These are phyloP conservation scores for Stachybotrys chartarum DNA, from an alignment of 2,329 filamentous ascomycete species.

Conservation along the genomic window DNA sequence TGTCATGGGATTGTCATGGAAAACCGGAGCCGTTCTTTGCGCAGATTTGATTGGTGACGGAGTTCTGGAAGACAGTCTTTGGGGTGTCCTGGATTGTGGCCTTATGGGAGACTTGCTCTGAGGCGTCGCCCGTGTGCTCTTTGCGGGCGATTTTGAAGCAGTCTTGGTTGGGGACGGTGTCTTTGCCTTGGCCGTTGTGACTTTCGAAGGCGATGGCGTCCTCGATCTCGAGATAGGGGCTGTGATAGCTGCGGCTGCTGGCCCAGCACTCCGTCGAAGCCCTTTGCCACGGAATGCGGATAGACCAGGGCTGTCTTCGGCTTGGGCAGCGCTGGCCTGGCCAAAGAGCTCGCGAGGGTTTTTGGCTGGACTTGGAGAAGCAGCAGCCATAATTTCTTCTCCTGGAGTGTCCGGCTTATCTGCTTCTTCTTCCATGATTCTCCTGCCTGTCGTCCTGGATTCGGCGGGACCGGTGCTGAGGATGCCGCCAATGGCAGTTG, in stretches of 20 bases:
- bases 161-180: constrained; percentile 10
- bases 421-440: constrained; percentile 52
- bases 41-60: constrained; percentile 9
- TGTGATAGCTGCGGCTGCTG: constrained; percentile 33
- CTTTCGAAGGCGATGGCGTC: constrained; percentile 17
- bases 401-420: constrained; percentile 34
- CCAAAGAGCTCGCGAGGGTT: constrained; percentile 1
- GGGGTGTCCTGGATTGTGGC: constrained; percentile 9
- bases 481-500: constrained; percentile 56
- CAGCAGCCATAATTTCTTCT: constrained; percentile 10
- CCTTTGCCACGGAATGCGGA: constrained; percentile 44
- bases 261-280: constrained; percentile 38
- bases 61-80: not conserved
- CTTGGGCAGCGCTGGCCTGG: constrained; percentile 10
- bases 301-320: constrained; percentile 45
- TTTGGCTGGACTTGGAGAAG: constrained; percentile 5
- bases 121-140: not conserved
- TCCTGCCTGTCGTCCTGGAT: constrained; percentile 37
- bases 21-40: constrained; percentile 32
- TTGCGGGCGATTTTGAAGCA: not conserved
- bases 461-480: constrained; percentile 29
- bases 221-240: constrained; percentile 9
- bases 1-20: constrained; percentile 44
- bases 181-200: constrained; percentile 2
- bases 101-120: constrained; percentile 7